Evolutionary conservation across 345 rosid species (phyloP).

Genomic region (Microcos paniculata): DNA sequence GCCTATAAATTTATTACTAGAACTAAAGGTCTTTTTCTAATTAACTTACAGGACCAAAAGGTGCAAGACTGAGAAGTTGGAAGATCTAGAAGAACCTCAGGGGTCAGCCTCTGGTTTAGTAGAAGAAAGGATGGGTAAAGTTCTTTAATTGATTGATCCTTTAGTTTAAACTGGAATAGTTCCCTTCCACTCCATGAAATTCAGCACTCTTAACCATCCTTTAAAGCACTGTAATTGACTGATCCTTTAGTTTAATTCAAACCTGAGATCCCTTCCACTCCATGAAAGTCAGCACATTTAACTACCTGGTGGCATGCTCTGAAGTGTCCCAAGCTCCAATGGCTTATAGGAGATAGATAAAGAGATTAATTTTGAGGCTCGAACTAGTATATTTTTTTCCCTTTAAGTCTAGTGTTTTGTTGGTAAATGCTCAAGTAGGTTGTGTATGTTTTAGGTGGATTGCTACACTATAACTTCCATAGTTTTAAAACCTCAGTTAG

Average conservation of each 20-base stretch:
- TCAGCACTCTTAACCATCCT: too few species aligned
- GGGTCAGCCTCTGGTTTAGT: conserved; percentile 33
- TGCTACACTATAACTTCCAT: not conserved
- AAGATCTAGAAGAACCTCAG: conserved; percentile 30
- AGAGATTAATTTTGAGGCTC: not conserved
- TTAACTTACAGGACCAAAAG: conserved; percentile 54
- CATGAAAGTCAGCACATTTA: not conserved
- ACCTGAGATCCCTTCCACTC: too few species aligned
- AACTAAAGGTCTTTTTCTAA: conserved; percentile 14
- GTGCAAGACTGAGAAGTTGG: conserved; percentile 44
- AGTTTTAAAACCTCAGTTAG: not conserved
- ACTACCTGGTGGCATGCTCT: not conserved
- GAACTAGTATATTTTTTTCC: not conserved
- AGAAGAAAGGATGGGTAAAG: conserved; percentile 39
- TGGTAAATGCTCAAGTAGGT: not conserved
- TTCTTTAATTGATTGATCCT: conserved; percentile 14
- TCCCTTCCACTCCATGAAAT: not conserved
- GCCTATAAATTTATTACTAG: not conserved
- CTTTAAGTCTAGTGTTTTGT: not conserved
- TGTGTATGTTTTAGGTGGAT: not conserved
- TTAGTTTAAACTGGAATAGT: not conserved
- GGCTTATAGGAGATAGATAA: not conserved
- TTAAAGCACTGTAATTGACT: too few species aligned
- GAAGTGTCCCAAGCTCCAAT: not conserved
- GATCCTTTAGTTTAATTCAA: too few species aligned